Percentiles rank a stretch among this genome's conserved stretches.
phyloP scores from a whole-genome alignment of 768 basidiomycete species.

The Russula olivacea region DNA sequence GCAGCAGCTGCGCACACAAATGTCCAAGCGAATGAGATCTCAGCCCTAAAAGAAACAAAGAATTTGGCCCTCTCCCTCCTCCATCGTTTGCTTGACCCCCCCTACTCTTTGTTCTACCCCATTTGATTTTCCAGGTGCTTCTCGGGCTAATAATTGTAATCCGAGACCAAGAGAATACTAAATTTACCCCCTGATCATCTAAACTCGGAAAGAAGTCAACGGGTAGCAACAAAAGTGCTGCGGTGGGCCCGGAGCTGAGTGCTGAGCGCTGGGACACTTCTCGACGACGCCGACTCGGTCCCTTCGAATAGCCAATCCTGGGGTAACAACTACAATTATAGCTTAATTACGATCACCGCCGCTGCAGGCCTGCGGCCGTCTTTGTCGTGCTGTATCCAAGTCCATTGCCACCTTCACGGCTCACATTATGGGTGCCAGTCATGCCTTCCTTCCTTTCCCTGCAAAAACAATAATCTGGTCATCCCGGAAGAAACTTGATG shows the following conservation, averaged over 20 bases:
- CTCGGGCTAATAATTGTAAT: too few species aligned
- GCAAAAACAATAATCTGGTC: neutral
- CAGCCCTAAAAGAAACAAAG: neutral
- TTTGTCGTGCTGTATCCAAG: neutral
- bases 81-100: too few species aligned
- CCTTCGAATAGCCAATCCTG: neutral
- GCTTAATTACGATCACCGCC: neutral
- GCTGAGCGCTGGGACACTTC: too few species aligned
- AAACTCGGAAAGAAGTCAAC: too few species aligned
- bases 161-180: too few species aligned
- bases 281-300: too few species aligned
- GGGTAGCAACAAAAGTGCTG: neutral
- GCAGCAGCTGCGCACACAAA: neutral
- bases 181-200: too few species aligned
- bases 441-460: neutral
- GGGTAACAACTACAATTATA: neutral
- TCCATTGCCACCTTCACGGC: neutral
- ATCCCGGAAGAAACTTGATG: slow-evolving; percentile 3
- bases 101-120: neutral
- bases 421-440: neutral
- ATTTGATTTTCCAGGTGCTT: neutral
- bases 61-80: too few species aligned
- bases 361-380: too few species aligned
- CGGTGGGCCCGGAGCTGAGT: neutral
- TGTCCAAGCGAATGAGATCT: too few species aligned